Conservation (phyloP, 495 filamentous ascomycete genomes). For the Aspergillus taichungensis region DNA sequence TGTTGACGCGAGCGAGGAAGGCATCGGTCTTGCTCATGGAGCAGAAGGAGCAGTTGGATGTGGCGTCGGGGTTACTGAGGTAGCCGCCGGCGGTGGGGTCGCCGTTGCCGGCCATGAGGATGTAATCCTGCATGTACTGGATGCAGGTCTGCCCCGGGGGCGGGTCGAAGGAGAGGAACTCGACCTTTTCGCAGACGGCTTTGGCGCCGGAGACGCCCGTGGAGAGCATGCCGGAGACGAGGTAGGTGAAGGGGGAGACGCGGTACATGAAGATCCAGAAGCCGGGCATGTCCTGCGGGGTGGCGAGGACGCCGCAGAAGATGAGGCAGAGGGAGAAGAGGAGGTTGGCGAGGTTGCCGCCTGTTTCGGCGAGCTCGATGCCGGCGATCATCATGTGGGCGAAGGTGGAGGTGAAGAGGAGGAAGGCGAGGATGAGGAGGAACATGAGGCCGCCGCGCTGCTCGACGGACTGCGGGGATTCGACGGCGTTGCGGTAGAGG, state of each 20-base stretch:
- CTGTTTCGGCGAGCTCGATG: slow-evolving; percentile 53
- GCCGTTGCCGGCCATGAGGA: slow-evolving; percentile 2
- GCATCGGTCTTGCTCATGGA: slow-evolving; percentile 48
- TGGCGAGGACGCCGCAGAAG: slow-evolving; percentile 61
- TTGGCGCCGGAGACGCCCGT: slow-evolving; percentile 49
- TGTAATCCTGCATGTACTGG: slow-evolving; percentile 48
- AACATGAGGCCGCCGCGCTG: slow-evolving; percentile 52
- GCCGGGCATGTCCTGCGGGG: slow-evolving; percentile 47
- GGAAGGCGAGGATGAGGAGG: slow-evolving; percentile 46
- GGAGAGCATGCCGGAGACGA: slow-evolving; percentile 56
- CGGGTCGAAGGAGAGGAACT: slow-evolving; percentile 47
- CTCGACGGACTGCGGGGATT: slow-evolving; percentile 32
- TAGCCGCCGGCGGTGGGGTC: slow-evolving; percentile 38
- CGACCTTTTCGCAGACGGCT: slow-evolving; percentile 49
- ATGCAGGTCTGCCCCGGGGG: slow-evolving; percentile 42
- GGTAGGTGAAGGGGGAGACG: slow-evolving; percentile 64
- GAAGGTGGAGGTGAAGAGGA: slow-evolving; percentile 54
- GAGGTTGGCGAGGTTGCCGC: slow-evolving; percentile 52
- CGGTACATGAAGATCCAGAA: slow-evolving; percentile 88
- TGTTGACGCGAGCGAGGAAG: slow-evolving; percentile 44
- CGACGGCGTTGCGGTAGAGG: slow-evolving; percentile 42
- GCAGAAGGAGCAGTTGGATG: slow-evolving; percentile 55
- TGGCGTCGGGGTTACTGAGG: slow-evolving; percentile 42
- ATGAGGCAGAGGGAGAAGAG: slow-evolving; percentile 53
- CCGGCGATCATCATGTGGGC: slow-evolving; percentile 57